These are phyloP conservation scores for Wilhelminamyces savonicus DNA, from an alignment of 805 yeast genomes.

Conservation along the genomic window DNA sequence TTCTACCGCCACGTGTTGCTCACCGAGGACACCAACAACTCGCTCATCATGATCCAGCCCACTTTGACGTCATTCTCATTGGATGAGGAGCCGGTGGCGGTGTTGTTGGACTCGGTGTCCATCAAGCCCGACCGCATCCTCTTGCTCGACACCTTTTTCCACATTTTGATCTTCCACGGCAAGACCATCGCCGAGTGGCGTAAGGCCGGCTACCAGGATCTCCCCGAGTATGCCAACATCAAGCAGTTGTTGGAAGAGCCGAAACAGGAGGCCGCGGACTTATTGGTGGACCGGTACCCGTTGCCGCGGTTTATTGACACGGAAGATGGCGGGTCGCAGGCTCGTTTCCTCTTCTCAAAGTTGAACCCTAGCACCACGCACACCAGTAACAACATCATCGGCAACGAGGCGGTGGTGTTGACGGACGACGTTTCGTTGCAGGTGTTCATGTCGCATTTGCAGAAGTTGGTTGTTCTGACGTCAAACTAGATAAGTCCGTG, in stretches of 20 bases:
- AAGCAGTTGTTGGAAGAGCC: constrained; percentile 84
- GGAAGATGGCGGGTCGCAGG: constrained; percentile 98
- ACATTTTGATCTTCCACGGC: constrained; percentile 92
- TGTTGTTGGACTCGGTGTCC: constrained; percentile 86
- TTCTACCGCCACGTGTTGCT: constrained; percentile 89
- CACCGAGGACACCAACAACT: constrained; percentile 88
- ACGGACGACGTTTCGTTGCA: constrained; percentile 96
- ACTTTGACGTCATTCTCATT: constrained; percentile 82
- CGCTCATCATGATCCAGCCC: constrained; percentile 96
- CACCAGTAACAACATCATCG: constrained; percentile 39
- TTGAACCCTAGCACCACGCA: constrained; percentile 90
- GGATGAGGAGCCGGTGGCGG: constrained; percentile 81
- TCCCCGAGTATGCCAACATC: constrained; percentile 83
- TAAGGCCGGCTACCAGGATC: constrained; percentile 88
- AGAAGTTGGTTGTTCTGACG: constrained; percentile 72
- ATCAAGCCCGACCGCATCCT: constrained; percentile 83
- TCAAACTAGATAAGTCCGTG: constrained; percentile 16
- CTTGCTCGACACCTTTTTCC: constrained; percentile 93
- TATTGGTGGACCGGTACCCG: constrained; percentile 92
- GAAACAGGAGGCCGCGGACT: constrained; percentile 83
- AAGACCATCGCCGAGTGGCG: constrained; percentile 95
- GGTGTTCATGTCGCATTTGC: constrained; percentile 91
- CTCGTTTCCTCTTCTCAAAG: constrained; percentile 91
- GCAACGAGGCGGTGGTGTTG: constrained; percentile 69
- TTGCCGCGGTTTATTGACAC: constrained; percentile 95